phyloP scores from a whole-genome alignment of 257 asterid genomes.

The Petunia secreta region DNA sequence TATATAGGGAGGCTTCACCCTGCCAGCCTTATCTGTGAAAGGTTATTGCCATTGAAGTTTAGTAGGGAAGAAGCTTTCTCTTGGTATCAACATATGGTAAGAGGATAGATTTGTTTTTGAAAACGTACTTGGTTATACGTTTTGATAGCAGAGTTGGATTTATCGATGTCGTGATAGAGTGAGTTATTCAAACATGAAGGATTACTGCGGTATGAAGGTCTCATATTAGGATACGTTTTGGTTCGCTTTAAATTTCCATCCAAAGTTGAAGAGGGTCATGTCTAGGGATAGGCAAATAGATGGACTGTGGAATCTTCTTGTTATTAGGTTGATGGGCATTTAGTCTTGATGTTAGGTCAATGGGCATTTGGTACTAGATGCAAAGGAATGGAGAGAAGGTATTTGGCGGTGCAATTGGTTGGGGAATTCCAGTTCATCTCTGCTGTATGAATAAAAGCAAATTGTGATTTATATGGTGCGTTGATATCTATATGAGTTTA shows the following conservation, averaged over 20 bases:
- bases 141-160: neutral
- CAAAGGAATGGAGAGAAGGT: too few relatives aligned
- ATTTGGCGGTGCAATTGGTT: neutral
- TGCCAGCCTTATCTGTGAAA: slow-evolving; percentile 9
- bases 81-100: neutral
- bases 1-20: neutral
- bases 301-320: neutral
- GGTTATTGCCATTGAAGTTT: neutral
- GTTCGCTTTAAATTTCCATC: neutral
- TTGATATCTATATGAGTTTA: slow-evolving; percentile 3
- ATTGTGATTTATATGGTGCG: neutral
- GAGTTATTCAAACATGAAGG: slow-evolving; percentile 14
- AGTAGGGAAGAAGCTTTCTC: neutral
- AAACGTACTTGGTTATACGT: neutral
- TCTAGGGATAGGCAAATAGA: neutral
- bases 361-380: neutral
- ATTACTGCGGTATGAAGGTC: neutral
- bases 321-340: neutral
- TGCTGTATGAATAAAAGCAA: neutral
- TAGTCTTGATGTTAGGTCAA: slow-evolving; percentile 11
- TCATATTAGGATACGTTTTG: neutral
- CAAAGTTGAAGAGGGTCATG: neutral
- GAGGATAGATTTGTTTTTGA: neutral
- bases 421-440: neutral
- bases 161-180: neutral